These are phyloP conservation scores for Eucalyptus leucophloia DNA, from an alignment of 345 rosid genomes.

Conservation along the genomic window DNA sequence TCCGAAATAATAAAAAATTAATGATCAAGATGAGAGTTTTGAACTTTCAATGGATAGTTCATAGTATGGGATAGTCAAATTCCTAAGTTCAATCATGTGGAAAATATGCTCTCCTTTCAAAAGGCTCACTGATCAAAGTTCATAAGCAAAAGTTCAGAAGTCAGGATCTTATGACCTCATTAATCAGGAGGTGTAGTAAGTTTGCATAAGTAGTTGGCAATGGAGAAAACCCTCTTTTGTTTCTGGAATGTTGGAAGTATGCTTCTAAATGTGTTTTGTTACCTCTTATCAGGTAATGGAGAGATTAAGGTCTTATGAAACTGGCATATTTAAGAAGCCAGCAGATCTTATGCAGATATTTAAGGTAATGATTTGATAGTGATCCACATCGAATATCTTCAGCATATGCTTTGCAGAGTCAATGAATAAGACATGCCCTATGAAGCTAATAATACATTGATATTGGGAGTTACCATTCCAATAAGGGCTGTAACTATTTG, in stretches of 20 bases:
- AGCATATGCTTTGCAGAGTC: neutral
- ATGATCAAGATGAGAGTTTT: neutral
- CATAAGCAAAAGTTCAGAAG: neutral
- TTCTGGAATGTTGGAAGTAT: neutral
- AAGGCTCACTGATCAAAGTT: neutral
- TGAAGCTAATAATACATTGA: neutral
- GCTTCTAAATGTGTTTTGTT: neutral
- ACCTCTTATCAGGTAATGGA: constrained; percentile 75
- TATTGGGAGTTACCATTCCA: neutral
- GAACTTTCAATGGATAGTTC: neutral
- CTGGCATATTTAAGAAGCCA: constrained; percentile 84
- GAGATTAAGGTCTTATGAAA: constrained; percentile 77
- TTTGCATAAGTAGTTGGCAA: neutral
- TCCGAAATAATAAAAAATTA: neutral
- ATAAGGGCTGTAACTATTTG: neutral
- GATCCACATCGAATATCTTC: neutral
- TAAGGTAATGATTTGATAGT: constrained; percentile 31
- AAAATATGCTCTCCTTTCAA: neutral
- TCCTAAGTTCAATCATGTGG: neutral
- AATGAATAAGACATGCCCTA: neutral
- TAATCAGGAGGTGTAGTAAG: neutral
- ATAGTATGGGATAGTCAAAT: neutral
- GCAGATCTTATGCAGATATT: constrained; percentile 90
- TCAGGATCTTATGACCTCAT: neutral
- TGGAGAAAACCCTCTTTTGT: neutral